Evolutionary conservation across 495 filamentous ascomycete species (phyloP).

Genomic region (Tuber borchii): DNA sequence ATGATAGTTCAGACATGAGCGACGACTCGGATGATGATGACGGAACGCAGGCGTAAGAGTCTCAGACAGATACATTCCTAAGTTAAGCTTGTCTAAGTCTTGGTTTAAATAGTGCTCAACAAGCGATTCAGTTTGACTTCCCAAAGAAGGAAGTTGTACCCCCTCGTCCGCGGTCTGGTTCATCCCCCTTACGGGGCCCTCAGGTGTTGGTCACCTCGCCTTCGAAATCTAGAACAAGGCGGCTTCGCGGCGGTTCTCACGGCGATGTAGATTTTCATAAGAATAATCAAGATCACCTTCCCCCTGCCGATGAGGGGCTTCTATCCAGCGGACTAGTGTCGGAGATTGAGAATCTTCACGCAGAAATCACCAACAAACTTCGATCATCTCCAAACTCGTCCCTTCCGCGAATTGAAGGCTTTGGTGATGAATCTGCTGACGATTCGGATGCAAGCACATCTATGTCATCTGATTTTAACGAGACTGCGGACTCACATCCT

Average conservation of each 20-base stretch:
- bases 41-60: conserved; percentile 52
- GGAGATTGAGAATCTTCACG: conserved; percentile 34
- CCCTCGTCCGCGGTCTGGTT: conserved; percentile 74
- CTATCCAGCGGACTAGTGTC: conserved; percentile 38
- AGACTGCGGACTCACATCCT: conserved; percentile 54
- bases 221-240: conserved; percentile 37
- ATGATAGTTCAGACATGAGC: conserved; percentile 93
- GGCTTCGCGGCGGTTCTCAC: conserved; percentile 39
- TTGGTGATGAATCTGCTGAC: conserved; percentile 58
- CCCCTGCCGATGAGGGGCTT: conserved; percentile 38
- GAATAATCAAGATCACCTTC: conserved; percentile 28
- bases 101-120: neutral
- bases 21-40: conserved; percentile 92
- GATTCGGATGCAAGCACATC: conserved; percentile 57
- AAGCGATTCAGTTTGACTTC: conserved; percentile 79
- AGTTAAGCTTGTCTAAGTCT: neutral
- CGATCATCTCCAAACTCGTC: conserved; percentile 40
- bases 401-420: conserved; percentile 42
- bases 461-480: conserved; percentile 63
- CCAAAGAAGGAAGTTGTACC: conserved; percentile 67
- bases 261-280: conserved; percentile 41
- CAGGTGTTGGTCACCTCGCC: conserved; percentile 55
- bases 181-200: conserved; percentile 67
- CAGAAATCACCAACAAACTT: conserved; percentile 31
- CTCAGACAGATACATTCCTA: neutral